Base-by-base conservation (phyloP, 2,329 filamentous ascomycete genomes). In the Bertia moriformis region DNA sequence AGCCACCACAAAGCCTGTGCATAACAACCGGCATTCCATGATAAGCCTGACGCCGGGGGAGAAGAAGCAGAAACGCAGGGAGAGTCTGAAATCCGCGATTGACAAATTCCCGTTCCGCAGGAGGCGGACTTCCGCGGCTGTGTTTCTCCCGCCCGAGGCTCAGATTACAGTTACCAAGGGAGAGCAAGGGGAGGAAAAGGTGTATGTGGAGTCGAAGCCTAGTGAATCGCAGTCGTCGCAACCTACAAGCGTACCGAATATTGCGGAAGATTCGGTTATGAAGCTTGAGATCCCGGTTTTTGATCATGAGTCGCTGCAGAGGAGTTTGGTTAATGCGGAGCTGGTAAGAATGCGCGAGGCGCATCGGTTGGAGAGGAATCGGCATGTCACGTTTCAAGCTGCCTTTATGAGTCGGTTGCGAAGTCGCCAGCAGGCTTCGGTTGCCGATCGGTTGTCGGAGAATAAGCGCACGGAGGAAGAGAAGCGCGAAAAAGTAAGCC, bases 401-500 rank as follows among this genome's bases (percentile, higher is more conserved):
- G 48, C 49, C 4, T 42, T 52, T 3, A 40, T 61, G 18, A 46
- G 46, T 22, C 38, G 45, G 15, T 39, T 50, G n/a, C 40, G 39
- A 13, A 36, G 35, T 10, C 32, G 44, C 35, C 43, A 48, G 18
- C 43, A 49, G 17, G 22, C 27, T 10, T 18, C 40, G 19, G 46
- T 60, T 18, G 46, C 51, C 4, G 51, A 55, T 18, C 51, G 41
- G 30, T 50, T 51, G 29, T 38, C 43, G 4, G 45, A 51, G 4
- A 52, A 62, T 38, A 48, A 55, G 36, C 45, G 44, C 7, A 36
- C 42, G 17, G 52, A 63, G 43, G 48, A 55, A 2, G 53, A 54
- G 38, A 60, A 61, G 41, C 50, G 51, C 20, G 51, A 56, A 39
- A 57, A 59, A 52, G 61, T 63, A 44, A 43, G 48, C 24, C 13